Evolutionary conservation across 2,329 filamentous ascomycete species (phyloP).

Genomic region (Stylonectria norvegica): DNA sequence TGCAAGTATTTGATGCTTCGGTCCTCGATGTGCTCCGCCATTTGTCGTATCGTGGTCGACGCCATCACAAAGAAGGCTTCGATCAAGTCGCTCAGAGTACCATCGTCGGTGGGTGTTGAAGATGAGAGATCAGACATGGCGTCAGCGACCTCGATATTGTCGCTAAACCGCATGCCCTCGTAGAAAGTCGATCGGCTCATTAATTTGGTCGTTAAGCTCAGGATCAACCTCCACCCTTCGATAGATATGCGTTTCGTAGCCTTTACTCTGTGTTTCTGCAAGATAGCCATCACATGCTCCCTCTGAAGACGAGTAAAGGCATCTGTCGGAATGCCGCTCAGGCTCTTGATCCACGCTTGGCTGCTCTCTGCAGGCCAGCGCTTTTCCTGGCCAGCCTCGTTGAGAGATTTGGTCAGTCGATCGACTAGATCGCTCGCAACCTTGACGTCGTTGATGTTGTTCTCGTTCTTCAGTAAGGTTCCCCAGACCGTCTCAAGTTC

Average conservation of each 20-base stretch:
- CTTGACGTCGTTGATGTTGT: slow-evolving; percentile 35
- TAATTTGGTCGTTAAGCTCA: slow-evolving; percentile 47
- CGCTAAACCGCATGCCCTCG: slow-evolving; percentile 41
- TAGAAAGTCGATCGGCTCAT: slow-evolving; percentile 52
- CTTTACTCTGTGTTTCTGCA: slow-evolving; percentile 29
- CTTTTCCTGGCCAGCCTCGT: slow-evolving; percentile 29
- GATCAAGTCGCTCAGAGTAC: slow-evolving; percentile 31
- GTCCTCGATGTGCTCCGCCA: slow-evolving; percentile 42
- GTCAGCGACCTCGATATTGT: slow-evolving; percentile 35
- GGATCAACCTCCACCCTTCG: slow-evolving; percentile 35
- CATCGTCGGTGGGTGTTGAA: slow-evolving; percentile 23
- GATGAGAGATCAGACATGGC: slow-evolving; percentile 28
- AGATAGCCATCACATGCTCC: slow-evolving; percentile 39
- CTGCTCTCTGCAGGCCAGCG: slow-evolving; percentile 30
- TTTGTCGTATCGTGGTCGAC: slow-evolving; percentile 38
- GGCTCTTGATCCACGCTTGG: slow-evolving; percentile 29
- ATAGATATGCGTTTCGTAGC: slow-evolving; percentile 24
- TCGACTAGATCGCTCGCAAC: slow-evolving; percentile 32
- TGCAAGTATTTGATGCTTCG: slow-evolving; percentile 41
- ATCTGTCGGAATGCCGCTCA: slow-evolving; percentile 37
- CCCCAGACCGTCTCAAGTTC: slow-evolving; percentile 28
- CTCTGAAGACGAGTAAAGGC: slow-evolving; percentile 41
- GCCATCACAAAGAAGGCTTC: slow-evolving; percentile 33
- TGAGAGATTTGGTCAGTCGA: slow-evolving; percentile 29
- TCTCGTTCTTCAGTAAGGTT: slow-evolving; percentile 35